Evolutionary conservation across 2,329 filamentous ascomycete genomes (phyloP).

Genomic region (Penicillium sp.): DNA sequence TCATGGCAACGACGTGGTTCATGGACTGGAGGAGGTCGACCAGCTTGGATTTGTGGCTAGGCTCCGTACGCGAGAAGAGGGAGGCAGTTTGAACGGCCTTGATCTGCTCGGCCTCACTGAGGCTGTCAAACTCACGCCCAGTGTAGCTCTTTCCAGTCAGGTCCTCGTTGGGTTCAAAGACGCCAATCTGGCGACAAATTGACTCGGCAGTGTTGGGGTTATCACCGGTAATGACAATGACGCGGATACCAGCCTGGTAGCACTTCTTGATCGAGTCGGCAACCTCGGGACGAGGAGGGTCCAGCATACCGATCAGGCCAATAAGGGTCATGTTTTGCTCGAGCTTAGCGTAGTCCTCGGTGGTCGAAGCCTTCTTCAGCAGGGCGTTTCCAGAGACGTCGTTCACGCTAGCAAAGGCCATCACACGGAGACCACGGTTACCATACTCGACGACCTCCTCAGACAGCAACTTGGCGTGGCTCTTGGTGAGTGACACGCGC

Average conservation of each 20-base stretch:
- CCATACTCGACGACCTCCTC: conserved; percentile 87
- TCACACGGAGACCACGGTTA: conserved; percentile 89
- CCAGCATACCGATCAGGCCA: conserved; percentile 93
- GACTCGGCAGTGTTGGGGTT: conserved; percentile 97
- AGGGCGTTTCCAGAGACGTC: conserved; percentile 71
- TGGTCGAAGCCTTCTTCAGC: conserved; percentile 73
- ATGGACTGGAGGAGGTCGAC: conserved; percentile 93
- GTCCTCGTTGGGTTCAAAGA: conserved; percentile 81
- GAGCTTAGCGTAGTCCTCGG: conserved; percentile 78
- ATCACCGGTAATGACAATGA: conserved; percentile 97
- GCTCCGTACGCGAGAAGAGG: conserved; percentile 94
- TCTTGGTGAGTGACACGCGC: conserved; percentile 69
- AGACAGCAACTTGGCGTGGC: conserved; percentile 69
- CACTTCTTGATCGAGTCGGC: conserved; percentile 83
- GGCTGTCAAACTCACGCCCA: conserved; percentile 87
- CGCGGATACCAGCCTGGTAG: conserved; percentile 88
- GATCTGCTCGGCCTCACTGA: conserved; percentile 76
- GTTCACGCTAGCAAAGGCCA: conserved; percentile 84
- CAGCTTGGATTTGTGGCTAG: conserved; percentile 93
- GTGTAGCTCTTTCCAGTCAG: conserved; percentile 92
- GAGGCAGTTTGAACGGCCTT: conserved; percentile 82
- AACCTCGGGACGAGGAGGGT: conserved; percentile 93
- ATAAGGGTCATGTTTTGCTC: conserved; percentile 95
- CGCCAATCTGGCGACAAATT: conserved; percentile 95
- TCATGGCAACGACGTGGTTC: conserved; percentile 98